These are phyloP conservation scores for Ophiostoma perfectum DNA, from an alignment of 2,329 filamentous ascomycete species.

Conservation along the genomic window DNA sequence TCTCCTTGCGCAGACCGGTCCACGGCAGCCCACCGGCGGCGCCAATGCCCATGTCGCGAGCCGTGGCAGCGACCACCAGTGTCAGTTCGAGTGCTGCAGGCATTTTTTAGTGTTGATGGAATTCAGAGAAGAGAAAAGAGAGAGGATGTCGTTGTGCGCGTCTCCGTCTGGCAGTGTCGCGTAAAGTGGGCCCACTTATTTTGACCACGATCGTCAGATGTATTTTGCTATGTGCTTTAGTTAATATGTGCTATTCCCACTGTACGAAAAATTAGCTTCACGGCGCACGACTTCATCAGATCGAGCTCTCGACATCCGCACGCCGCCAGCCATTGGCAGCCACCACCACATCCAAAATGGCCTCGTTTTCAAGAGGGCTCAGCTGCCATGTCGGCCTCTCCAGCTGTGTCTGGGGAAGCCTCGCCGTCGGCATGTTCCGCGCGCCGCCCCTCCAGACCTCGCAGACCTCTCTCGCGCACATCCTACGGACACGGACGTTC, in stretches of 20 bases:
- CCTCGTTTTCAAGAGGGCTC: conserved; percentile 24
- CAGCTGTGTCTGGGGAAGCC: not conserved
- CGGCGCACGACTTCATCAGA: not conserved
- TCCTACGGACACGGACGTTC: no score
- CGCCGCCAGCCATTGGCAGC: not conserved
- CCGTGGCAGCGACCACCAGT: conserved; percentile 89
- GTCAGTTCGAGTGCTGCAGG: conserved; percentile 56
- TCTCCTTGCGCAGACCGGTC: conserved; percentile 82
- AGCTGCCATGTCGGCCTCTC: not conserved
- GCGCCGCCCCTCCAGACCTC: not conserved
- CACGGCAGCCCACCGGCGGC: conserved; percentile 74
- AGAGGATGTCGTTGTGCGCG: not conserved
- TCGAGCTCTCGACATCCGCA: not conserved
- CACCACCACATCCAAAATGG: conserved; percentile 19
- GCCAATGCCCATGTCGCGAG: conserved; percentile 79
- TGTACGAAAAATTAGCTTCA: not conserved
- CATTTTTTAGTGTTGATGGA: not conserved
- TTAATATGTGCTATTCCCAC: not conserved
- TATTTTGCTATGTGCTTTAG: not conserved
- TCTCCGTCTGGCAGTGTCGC: conserved; percentile 1
- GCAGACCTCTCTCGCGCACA: no score
- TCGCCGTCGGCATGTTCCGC: not conserved
- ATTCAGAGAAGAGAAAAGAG: no score
- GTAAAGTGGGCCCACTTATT: conserved; percentile 22
- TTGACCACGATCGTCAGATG: not conserved